Evolutionary conservation across 257 asterid genomes (phyloP).

Genomic region (Solanum chaucha): DNA sequence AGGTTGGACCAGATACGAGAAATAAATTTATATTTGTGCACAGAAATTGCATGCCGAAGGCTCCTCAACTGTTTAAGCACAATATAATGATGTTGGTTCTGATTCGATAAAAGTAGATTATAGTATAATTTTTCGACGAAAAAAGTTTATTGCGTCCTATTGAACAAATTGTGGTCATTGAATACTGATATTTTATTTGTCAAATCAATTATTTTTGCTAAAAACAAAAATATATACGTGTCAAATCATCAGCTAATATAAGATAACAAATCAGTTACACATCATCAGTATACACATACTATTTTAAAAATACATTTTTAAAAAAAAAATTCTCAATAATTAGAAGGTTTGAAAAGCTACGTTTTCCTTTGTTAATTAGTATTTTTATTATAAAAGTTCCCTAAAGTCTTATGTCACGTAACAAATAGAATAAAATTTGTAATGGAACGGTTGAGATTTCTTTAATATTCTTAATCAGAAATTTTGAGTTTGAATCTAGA

Average conservation of each 20-base stretch:
- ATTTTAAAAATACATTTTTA: neutral
- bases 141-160: neutral
- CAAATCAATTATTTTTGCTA: neutral
- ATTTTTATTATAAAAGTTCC: neutral
- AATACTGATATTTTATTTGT: neutral
- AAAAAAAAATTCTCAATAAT: too few species aligned
- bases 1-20: rapidly evolving
- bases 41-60: too few species aligned
- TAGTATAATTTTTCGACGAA: neutral
- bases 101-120: too few species aligned
- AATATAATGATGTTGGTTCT: too few species aligned
- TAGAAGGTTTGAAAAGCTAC: neutral
- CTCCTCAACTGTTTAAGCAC: too few species aligned
- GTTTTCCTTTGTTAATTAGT: neutral
- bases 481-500: rapidly evolving
- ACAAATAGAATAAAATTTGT: neutral
- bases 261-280: neutral
- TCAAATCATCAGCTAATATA: neutral
- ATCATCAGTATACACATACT: neutral
- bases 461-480: rapidly evolving
- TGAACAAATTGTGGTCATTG: neutral
- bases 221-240: neutral
- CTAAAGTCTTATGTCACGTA: neutral
- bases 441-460: rapidly evolving
- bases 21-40: too few species aligned